Conservation (phyloP, 768 basidiomycete genomes). For the Trametes sanguinea region DNA sequence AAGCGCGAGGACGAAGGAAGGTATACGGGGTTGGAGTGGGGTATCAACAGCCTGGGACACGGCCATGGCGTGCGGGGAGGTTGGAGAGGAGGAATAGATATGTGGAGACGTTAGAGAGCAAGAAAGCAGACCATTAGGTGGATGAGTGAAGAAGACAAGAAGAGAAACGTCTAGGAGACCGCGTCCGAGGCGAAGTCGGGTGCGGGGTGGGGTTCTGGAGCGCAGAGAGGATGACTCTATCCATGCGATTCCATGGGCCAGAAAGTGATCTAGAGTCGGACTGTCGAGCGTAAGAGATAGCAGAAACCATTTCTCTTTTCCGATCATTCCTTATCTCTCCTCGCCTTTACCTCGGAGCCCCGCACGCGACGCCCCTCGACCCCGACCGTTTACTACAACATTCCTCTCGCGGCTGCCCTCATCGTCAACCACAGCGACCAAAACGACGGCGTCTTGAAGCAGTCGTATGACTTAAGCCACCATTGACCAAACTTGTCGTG, state of each 20-base stretch:
- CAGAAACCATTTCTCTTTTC: background rate
- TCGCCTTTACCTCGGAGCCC: background rate
- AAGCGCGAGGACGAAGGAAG: constrained; percentile 3
- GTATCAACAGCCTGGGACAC: constrained; percentile 8
- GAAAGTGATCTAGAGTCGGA: no score
- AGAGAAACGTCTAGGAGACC: background rate
- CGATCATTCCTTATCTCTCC: background rate
- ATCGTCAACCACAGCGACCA: background rate
- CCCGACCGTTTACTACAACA: background rate
- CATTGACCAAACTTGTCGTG: background rate
- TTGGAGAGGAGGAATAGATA: background rate
- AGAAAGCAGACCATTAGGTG: background rate
- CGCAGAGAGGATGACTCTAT: constrained; percentile 10
- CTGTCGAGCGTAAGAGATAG: background rate
- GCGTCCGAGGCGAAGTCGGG: background rate
- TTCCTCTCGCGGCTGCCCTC: background rate
- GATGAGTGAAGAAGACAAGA: background rate
- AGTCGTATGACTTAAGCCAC: background rate
- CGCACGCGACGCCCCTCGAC: background rate
- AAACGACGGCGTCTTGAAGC: background rate
- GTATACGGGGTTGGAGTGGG: constrained; percentile 2
- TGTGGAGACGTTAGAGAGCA: background rate
- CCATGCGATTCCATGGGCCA: background rate
- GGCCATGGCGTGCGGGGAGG: constrained; percentile 4
- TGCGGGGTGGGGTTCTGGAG: constrained; percentile 17